Conservation (phyloP, 306 rosid species). For the Sesbania bispinosa region DNA sequence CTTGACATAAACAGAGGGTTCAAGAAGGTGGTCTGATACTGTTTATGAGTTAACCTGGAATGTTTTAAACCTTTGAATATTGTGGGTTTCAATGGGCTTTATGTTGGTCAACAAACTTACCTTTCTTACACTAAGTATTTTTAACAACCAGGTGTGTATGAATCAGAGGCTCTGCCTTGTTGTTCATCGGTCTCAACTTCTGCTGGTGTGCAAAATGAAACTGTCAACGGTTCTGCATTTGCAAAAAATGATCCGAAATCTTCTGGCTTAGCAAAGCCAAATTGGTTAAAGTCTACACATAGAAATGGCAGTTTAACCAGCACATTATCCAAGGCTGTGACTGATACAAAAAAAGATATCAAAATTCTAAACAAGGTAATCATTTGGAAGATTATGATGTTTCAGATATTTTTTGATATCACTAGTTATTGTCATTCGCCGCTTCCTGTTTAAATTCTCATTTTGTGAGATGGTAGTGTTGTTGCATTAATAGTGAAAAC, state of each 20-base stretch:
- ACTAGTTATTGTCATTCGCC: neutral
- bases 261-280: slow-evolving; percentile 31
- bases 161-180: slow-evolving; percentile 51
- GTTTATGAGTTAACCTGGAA: neutral
- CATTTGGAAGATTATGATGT: slow-evolving; percentile 14
- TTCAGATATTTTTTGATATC: slow-evolving; percentile 3
- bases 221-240: slow-evolving; percentile 27
- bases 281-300: slow-evolving; percentile 30
- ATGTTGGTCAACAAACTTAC: slow-evolving; percentile 44
- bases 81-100: no score
- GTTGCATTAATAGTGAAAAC: no score
- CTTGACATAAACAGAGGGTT: neutral
- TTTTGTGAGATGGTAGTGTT: slow-evolving; percentile 19
- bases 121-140: slow-evolving; percentile 44
- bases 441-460: slow-evolving; percentile 17
- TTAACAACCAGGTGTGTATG: slow-evolving; percentile 45
- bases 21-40: neutral
- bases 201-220: slow-evolving; percentile 36
- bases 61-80: neutral
- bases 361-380: slow-evolving; percentile 50
- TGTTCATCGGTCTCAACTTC: slow-evolving; percentile 38
- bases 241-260: slow-evolving; percentile 29
- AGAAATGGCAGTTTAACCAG: slow-evolving; percentile 31
- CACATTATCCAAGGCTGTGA: slow-evolving; percentile 31
- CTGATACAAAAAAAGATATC: slow-evolving; percentile 24